Evolutionary conservation across 192 early-diverging fungal species (phyloP).

Genomic region (Coemansia sp.): DNA sequence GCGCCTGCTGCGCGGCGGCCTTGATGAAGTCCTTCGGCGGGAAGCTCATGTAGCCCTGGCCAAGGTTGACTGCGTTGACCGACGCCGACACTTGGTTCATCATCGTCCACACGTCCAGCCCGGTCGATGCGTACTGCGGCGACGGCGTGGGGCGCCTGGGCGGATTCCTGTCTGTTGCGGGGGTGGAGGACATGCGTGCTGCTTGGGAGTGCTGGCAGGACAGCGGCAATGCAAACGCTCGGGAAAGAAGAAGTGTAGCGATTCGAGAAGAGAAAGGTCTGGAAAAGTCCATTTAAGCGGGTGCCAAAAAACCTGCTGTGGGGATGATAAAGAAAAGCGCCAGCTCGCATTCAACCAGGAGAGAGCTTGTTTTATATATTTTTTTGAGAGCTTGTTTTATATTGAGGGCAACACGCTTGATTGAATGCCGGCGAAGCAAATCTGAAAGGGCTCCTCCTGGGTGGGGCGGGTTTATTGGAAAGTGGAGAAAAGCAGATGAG

Average conservation of each 20-base stretch:
- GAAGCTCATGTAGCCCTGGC: slow-evolving; percentile 90
- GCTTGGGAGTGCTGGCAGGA: neutral
- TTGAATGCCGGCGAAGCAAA: no score
- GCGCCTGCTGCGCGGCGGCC: slow-evolving; percentile 72
- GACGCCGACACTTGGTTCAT: slow-evolving; percentile 85
- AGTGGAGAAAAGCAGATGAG: no score
- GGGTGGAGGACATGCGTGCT: slow-evolving; percentile 9
- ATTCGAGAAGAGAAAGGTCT: neutral
- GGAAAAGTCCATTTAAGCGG: neutral
- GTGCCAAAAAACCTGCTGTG: neutral
- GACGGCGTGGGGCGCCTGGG: slow-evolving; percentile 23
- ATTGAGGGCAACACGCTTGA: no score
- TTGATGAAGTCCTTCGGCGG: slow-evolving; percentile 85
- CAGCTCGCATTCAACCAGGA: no score
- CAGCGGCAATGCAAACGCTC: neutral
- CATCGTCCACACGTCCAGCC: slow-evolving; percentile 74
- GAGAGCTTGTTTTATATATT: no score
- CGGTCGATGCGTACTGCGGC: slow-evolving; percentile 37
- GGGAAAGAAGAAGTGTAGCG: neutral
- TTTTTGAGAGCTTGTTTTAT: no score
- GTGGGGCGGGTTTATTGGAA: no score
- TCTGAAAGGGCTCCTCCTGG: no score
- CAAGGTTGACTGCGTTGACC: slow-evolving; percentile 88
- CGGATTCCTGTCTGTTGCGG: neutral
- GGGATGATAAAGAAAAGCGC: neutral